phyloP scores from a whole-genome alignment of 1,139 yeast species.

The Blastobotrys arbuscula region DNA sequence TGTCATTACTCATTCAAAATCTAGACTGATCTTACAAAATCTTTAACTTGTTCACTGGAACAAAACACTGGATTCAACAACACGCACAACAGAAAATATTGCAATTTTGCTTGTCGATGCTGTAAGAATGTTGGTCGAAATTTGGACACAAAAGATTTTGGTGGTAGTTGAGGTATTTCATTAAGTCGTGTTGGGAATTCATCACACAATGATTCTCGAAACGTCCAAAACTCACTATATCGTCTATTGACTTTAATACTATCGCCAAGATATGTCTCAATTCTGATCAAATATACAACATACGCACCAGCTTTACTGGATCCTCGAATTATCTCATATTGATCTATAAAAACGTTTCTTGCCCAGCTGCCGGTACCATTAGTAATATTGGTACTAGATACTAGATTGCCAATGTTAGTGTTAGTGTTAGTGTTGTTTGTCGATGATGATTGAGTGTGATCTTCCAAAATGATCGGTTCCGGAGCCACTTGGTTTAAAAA shows the following conservation, averaged over 20 bases:
- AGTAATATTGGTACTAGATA: not conserved
- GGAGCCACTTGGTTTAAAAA: constrained; percentile 15
- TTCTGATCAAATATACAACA: constrained; percentile 39
- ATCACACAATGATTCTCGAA: constrained; percentile 41
- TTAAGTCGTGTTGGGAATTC: constrained; percentile 39
- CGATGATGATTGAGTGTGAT: constrained; percentile 16
- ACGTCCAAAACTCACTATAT: constrained; percentile 55
- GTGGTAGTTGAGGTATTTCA: constrained; percentile 60
- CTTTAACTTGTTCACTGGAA: constrained; percentile 43
- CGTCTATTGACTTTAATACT: constrained; percentile 49
- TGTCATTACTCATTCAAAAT: not conserved
- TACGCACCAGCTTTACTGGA: constrained; percentile 33
- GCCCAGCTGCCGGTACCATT: no score
- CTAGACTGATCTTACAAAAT: constrained; percentile 41
- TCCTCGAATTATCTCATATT: constrained; percentile 39
- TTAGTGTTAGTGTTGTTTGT: not conserved
- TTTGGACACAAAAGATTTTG: constrained; percentile 52
- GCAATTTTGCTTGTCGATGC: constrained; percentile 59
- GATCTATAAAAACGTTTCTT: constrained; percentile 36
- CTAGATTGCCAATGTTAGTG: not conserved
- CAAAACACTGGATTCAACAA: constrained; percentile 59
- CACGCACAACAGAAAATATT: constrained; percentile 65
- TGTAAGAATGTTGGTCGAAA: constrained; percentile 55
- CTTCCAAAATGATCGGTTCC: constrained; percentile 24
- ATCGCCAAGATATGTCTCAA: constrained; percentile 35